Evolutionary conservation across 306 rosid species (phyloP), one percentile per base, ranked within the genome.

Genomic region (Fagus crenata): DNA sequence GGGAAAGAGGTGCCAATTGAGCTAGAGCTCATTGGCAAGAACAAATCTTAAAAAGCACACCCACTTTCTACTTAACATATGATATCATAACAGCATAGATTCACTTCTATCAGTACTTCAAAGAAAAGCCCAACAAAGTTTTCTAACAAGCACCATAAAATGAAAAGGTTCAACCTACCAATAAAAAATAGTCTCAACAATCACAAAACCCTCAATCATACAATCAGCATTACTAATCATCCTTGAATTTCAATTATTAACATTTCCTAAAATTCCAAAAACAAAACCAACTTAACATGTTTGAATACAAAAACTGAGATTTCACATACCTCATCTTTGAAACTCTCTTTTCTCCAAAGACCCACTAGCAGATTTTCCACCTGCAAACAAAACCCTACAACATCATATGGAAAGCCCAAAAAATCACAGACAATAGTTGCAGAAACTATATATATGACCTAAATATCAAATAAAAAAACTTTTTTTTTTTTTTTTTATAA

Each of bases 251-350:
- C 32, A 37, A 65, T 42, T 6, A 2, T 65, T 9, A 6, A 13
- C n/a, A 15, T 39, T 36, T 7, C 31, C 28, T 17, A 65, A 67
- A 3, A 65, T 14, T 65, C 32, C 28, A 39, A 43, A 46, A 46
- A 6, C 13, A 33, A 4, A 35, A 58, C 33, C 35, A 7, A 14
- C 67, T 6, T 1, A 1, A 9, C 9, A 72, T 64, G 6, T 15
- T 39, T 65, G 12, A 8, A 14, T 11, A 67, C 9, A 33, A 8
- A 41, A 65, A 43, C 3, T 28, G 1, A 7, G 15, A 75, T 41
- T 64, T 40, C 3, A 15, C 63, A 71, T 82, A 91, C 96, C 96
- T 91, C 93, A 91, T 91, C 60, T 53, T 87, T 37, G 80, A 81
- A 75, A n/a, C 71, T 75, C 60, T 36, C 71, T 4, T 59, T 67